These are phyloP conservation scores for Botrytis squamosa DNA, from an alignment of 2,329 filamentous ascomycete genomes.

Conservation along the genomic window DNA sequence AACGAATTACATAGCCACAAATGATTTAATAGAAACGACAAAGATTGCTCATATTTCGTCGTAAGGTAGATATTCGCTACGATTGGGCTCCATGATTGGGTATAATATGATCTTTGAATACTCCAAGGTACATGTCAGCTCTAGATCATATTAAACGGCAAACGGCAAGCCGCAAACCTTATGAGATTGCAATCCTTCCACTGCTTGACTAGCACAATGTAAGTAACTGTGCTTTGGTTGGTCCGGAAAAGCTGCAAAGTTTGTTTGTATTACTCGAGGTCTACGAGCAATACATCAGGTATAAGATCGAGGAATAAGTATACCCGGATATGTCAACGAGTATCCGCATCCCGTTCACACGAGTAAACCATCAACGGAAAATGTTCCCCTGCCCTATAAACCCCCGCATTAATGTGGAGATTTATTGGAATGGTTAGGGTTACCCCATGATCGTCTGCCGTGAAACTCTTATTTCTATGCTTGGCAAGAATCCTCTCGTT, in stretches of 20 bases:
- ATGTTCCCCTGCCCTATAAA: background rate
- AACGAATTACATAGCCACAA: background rate
- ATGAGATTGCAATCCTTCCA: background rate
- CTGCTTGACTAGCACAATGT: background rate
- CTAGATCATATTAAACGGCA: background rate
- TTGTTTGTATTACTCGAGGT: background rate
- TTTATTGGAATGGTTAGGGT: background rate
- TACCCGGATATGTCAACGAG: background rate
- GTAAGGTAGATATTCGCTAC: background rate
- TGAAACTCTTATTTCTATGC: background rate
- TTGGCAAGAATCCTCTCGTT: background rate
- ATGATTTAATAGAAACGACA: background rate
- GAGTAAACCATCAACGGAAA: background rate
- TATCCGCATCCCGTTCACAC: background rate
- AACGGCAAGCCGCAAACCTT: background rate
- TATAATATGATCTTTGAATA: background rate
- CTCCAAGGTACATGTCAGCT: background rate
- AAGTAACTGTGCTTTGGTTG: background rate
- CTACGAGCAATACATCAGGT: background rate
- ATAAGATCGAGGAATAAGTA: background rate
- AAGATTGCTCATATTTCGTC: background rate
- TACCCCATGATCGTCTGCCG: background rate
- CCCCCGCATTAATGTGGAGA: background rate
- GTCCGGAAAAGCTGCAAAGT: no score
- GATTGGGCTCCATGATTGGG: background rate